Base-by-base conservation (phyloP, 78 protist species). In the Isochrysis galbana region DNA sequence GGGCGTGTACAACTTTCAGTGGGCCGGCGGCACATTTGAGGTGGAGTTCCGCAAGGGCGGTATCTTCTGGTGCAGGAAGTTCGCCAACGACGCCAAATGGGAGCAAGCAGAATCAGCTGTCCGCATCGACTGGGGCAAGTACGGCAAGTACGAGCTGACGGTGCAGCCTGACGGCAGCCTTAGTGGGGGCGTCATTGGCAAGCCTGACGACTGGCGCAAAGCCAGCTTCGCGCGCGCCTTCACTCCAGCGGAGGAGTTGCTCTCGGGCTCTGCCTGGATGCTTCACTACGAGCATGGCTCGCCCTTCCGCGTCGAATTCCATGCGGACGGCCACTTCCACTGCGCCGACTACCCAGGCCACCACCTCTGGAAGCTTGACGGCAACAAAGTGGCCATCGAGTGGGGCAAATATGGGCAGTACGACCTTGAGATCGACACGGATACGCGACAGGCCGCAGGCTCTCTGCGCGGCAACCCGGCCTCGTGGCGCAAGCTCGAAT, bases 381-480 rank as follows among this genome's bases (percentile, higher is more conserved):
- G 74, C n/a, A 7, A 23, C n/a, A 3, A 61, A 32, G n/a, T 61
- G 29, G 23, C 74, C 74, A 61, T 61, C 74, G n/a, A 23, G n/a
- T 61, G 74, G 74, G 74, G 74, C 74, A 61, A 61, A 32, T 61
- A 61, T 32, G 74, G 74, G 36, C 19, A 10, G 29, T 61, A 61
- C 23, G 74, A 61, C 74, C 74, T 61, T 32, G 29, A 61, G n/a
- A 7, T 11, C 74, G 74, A 11, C 74, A 10, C 5, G 36, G 14
- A 11, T 21, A 7, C 74, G 14, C 74, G 74, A 10, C n/a, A 2
- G 3, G 74, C 74, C 29, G 23, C 10, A 23, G 74, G 67, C 67
- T 54, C 67, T 10, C 74, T 61, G n/a, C 74, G 74, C 74, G 74
- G 74, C 74, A 3, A 61, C 74, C n/a, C 74, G 74, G 74, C 74